These are phyloP conservation scores for Davidsoniella eucalypti DNA, from an alignment of 2,329 filamentous ascomycete genomes.

Conservation along the genomic window DNA sequence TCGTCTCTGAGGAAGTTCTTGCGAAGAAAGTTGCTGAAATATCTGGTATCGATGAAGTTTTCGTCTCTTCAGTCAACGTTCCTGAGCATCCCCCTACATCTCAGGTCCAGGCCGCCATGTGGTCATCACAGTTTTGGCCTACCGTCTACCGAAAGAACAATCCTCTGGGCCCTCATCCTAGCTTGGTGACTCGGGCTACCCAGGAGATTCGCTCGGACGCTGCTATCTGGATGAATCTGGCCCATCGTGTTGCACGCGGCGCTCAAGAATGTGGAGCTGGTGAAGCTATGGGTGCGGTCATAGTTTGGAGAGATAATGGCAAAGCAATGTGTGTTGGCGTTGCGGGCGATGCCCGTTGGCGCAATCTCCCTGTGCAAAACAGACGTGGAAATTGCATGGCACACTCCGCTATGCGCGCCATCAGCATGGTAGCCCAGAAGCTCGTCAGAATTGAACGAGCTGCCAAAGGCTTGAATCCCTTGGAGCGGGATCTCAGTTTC, in stretches of 20 bases:
- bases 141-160: constrained; percentile 77
- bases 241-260: constrained; percentile 45
- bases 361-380: constrained; percentile 31
- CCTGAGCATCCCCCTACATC: constrained; percentile 61
- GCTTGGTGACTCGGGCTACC: constrained; percentile 52
- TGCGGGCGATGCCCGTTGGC: constrained; percentile 61
- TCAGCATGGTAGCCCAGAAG: constrained; percentile 65
- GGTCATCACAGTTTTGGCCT: constrained; percentile 68
- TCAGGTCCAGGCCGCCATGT: constrained; percentile 54
- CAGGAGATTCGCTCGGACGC: constrained; percentile 50
- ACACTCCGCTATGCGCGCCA: constrained; percentile 61
- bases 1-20: constrained; percentile 30
- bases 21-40: constrained; percentile 4
- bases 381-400: constrained; percentile 56
- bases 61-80: constrained; percentile 48
- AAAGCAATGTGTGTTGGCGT: constrained; percentile 48
- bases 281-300: constrained; percentile 55
- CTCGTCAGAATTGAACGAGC: constrained; percentile 39
- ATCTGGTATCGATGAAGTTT: constrained; percentile 32
- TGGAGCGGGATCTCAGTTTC: constrained; percentile 30
- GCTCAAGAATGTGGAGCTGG: constrained; percentile 42
- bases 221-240: constrained; percentile 50
- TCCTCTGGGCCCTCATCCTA: constrained; percentile 68
- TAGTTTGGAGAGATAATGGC: constrained; percentile 46
- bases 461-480: constrained; percentile 21